phyloP scores from a whole-genome alignment of 192 early-diverging fungal species.

The Backusella australiensis region DNA sequence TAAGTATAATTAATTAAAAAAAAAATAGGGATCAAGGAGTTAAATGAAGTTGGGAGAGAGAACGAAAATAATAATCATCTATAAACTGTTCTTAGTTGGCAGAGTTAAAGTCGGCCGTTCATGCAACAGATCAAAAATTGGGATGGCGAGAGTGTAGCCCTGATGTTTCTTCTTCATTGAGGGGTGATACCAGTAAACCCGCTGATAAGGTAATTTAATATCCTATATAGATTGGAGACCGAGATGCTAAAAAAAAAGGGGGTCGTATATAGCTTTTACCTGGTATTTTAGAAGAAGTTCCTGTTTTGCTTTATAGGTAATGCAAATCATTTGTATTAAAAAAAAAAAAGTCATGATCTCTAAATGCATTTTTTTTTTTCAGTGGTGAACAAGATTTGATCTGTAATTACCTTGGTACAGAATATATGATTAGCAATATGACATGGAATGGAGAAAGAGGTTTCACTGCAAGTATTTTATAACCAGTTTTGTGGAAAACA shows the following conservation, averaged over 20 bases:
- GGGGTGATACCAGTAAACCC: conserved; percentile 51
- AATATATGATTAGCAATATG: conserved; percentile 64
- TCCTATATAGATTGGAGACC: neutral
- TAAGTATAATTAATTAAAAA: conserved; percentile 30
- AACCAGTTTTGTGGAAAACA: neutral
- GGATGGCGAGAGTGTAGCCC: conserved; percentile 68
- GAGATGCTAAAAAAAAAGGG: neutral
- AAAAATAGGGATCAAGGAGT: neutral
- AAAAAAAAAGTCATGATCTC: neutral
- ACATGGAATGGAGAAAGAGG: conserved; percentile 64
- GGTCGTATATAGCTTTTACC: conserved; percentile 54
- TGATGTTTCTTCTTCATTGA: conserved; percentile 44
- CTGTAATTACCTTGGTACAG: conserved; percentile 74
- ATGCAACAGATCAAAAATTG: conserved; percentile 39
- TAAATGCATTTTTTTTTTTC: neutral
- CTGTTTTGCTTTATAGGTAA: conserved; percentile 66
- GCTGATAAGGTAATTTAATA: conserved; percentile 43
- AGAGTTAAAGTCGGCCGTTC: conserved; percentile 53
- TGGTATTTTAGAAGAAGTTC: conserved; percentile 50
- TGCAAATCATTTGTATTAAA: neutral
- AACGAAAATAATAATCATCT: neutral
- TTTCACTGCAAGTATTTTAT: conserved; percentile 45
- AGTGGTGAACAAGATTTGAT: conserved; percentile 83
- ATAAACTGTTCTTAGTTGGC: conserved; percentile 27
- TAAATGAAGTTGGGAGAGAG: neutral